Evolutionary conservation across 1,284 basidiomycete species (phyloP), one percentile per base, ranked within the genome.

Genomic region (Acaromyces ingoldii): DNA sequence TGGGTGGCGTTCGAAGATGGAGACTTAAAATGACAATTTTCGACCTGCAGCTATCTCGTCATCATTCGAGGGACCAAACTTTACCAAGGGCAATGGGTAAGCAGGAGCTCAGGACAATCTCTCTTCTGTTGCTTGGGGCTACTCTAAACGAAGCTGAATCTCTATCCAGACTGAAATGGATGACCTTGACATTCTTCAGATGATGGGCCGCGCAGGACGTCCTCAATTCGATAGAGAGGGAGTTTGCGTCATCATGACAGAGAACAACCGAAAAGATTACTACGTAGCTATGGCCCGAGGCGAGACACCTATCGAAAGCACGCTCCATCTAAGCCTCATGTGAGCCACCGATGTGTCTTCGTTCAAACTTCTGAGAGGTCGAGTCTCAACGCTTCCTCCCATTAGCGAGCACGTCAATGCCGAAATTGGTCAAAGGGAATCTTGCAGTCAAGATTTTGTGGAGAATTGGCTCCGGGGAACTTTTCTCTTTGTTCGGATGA

Each of bases 151-250:
- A 42, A 15, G 40, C 24, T 7, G 11, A 19, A 13, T 44, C 34
- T 6, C 55, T 52, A 10, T 67, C n/a, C n/a, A 63, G 67, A 44
- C 28, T 28, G 64, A 70, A 30, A 50, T 67, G 36, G 51, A 58
- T 5, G 69, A 71, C 22, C 54, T 71, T 6, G 66, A 69, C 36
- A 25, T 71, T 11, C 57, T 70, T 13, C 69, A 71, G 86, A 91
- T 76, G 89, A 89, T 79, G 60, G 80, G 80, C 0, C 69, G 80
- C 31, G 77, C 95, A 80, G 93, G 92, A 5, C 82, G 93, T 19
- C 92, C 93, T 13, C 91, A 96, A 76, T 97, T 89, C 70, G 91
- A 89, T 84, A 68, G 51, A 57, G 55, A 55, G 3, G 72, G 76
- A 45, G 55, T 72, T 7, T 61, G 63, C 10, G 67, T 70, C 15